phyloP scores from a whole-genome alignment of 2,329 filamentous ascomycete genomes.

The Cladosporium sp. region DNA sequence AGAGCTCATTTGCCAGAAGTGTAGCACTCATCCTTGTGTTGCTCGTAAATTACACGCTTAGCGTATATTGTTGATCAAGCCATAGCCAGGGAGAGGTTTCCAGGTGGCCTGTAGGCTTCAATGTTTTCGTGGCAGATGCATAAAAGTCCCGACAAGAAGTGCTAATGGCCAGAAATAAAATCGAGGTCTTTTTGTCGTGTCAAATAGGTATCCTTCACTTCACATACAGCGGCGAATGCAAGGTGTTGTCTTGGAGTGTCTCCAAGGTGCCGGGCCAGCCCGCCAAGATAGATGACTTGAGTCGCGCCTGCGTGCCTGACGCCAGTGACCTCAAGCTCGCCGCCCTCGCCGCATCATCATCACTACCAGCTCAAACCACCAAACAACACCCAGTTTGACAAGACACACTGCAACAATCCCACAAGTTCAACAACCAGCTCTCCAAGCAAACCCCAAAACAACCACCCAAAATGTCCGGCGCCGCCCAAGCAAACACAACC shows the following conservation, averaged over 20 bases:
- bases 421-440: background rate
- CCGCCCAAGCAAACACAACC: conserved; percentile 30
- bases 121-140: background rate
- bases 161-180: background rate
- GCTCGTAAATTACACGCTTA: background rate
- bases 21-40: conserved; percentile 31
- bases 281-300: conserved; percentile 11
- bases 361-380: background rate
- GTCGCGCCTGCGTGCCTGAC: conserved; percentile 11
- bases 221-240: conserved; percentile 10
- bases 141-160: background rate
- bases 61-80: background rate
- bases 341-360: background rate
- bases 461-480: conserved; percentile 21
- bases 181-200: background rate
- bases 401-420: background rate
- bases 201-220: background rate
- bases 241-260: conserved; percentile 9
- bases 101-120: background rate
- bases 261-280: background rate
- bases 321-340: conserved; percentile 10
- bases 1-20: conserved; percentile 35
- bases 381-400: background rate
- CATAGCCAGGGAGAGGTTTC: conserved; percentile 10
- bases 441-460: background rate